Conservation (phyloP, 257 asterid genomes). For the Mitragyna speciosa region DNA sequence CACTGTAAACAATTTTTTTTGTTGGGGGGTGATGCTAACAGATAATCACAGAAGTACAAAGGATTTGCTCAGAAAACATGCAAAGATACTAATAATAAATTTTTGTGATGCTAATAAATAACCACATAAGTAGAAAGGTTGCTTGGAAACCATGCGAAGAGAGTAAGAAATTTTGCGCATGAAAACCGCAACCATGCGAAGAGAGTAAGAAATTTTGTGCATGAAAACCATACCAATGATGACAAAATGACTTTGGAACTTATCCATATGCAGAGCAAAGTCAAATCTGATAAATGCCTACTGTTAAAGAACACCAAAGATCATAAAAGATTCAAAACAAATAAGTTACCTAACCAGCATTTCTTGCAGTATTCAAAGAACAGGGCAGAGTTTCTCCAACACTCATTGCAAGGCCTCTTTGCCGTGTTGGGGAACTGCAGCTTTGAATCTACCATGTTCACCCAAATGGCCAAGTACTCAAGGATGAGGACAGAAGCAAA, state of each 20-base stretch:
- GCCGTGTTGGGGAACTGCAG: slow-evolving; percentile 31
- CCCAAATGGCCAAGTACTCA: slow-evolving; percentile 88
- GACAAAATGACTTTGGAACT: background rate
- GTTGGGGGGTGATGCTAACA: background rate
- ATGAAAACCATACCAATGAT: slow-evolving; percentile 1
- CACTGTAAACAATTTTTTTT: background rate
- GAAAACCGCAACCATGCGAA: too few species aligned
- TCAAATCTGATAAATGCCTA: background rate
- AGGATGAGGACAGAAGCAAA: slow-evolving; percentile 78
- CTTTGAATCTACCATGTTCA: slow-evolving; percentile 44
- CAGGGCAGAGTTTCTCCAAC: slow-evolving; percentile 71
- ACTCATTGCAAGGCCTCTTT: slow-evolving; percentile 65
- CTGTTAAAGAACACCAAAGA: background rate
- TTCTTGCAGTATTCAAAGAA: slow-evolving; percentile 57
- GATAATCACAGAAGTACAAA: background rate
- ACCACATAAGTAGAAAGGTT: too few species aligned
- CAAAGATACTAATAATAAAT: background rate
- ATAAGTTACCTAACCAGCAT: slow-evolving; percentile 83
- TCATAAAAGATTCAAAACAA: background rate
- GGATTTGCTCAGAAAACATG: background rate
- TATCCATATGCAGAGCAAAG: background rate
- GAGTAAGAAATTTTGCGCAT: too few species aligned
- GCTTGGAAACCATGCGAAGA: too few species aligned
- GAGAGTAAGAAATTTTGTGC: too few species aligned
- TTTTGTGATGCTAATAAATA: background rate